Conservation (phyloP, 2,329 filamentous ascomycete species). For the Alternaria sp. region DNA sequence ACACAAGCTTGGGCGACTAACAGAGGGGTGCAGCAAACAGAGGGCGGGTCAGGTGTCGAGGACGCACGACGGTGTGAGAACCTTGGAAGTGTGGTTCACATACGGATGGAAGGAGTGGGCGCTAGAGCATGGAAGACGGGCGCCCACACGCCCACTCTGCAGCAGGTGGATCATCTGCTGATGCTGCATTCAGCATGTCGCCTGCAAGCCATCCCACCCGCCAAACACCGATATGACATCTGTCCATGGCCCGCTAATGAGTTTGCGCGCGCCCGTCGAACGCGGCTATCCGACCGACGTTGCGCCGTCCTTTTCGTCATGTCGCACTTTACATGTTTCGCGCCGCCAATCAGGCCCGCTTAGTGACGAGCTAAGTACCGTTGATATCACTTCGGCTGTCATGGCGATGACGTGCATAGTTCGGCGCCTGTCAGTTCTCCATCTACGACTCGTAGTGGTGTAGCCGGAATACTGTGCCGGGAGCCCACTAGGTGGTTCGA, state of each 20-base stretch:
- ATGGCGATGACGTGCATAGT: background rate
- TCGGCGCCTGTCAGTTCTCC: constrained; percentile 8
- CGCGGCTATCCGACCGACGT: constrained; percentile 8
- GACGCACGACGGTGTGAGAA: constrained; percentile 8
- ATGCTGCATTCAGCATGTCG: background rate
- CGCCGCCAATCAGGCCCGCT: background rate
- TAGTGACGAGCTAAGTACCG: background rate
- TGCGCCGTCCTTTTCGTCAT: constrained; percentile 11
- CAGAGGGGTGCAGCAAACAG: constrained; percentile 7
- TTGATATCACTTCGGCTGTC: background rate
- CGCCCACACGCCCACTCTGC: background rate
- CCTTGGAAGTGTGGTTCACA: constrained; percentile 1
- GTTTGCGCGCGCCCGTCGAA: background rate
- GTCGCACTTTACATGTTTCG: background rate
- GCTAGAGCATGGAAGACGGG: constrained; percentile 6
- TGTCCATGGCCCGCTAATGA: background rate
- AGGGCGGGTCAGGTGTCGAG: constrained; percentile 13
- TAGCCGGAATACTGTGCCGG: background rate
- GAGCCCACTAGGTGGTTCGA: background rate
- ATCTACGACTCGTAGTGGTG: background rate
- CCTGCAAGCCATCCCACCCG: background rate
- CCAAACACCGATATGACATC: constrained; percentile 1
- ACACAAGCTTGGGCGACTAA: constrained; percentile 2
- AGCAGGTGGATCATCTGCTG: constrained; percentile 5
- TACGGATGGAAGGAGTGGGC: constrained; percentile 1